Evolutionary conservation across 2,329 filamentous ascomycete species (phyloP).

Genomic region (Neonectria neomacrospora): DNA sequence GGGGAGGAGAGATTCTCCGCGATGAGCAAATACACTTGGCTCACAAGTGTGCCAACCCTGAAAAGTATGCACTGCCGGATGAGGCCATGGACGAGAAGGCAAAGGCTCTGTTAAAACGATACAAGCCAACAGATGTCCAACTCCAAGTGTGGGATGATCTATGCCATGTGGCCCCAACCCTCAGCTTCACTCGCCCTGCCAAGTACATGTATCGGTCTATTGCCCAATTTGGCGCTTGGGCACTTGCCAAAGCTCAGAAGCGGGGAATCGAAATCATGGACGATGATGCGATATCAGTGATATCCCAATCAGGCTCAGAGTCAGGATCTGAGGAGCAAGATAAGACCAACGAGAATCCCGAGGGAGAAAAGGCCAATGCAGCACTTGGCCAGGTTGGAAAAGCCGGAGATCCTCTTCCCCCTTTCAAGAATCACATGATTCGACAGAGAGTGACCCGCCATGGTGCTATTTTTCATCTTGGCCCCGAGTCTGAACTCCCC

Average conservation of each 20-base stretch:
- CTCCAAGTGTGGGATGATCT: constrained; percentile 96
- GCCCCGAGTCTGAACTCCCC: constrained; percentile 70
- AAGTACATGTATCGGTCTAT: constrained; percentile 96
- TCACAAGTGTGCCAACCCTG: constrained; percentile 90
- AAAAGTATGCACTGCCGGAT: constrained; percentile 76
- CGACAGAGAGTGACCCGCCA: constrained; percentile 85
- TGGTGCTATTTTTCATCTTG: constrained; percentile 77
- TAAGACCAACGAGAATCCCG: constrained; percentile 32
- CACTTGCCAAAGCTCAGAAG: constrained; percentile 83
- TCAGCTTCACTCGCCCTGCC: constrained; percentile 96
- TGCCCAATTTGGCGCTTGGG: constrained; percentile 94
- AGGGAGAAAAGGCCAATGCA: constrained; percentile 34
- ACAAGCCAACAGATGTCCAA: constrained; percentile 88
- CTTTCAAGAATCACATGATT: constrained; percentile 89
- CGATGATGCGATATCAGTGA: constrained; percentile 80
- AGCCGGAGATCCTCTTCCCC: constrained; percentile 84
- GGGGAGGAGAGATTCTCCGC: constrained; percentile 87
- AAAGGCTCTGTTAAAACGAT: constrained; percentile 69
- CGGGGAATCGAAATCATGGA: constrained; percentile 83
- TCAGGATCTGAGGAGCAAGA: constrained; percentile 39
- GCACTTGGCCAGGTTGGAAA: constrained; percentile 71
- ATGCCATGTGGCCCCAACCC: constrained; percentile 89
- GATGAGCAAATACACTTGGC: constrained; percentile 97
- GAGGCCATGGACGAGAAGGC: constrained; percentile 72
- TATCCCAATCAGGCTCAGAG: constrained; percentile 68